Evolutionary conservation across 495 filamentous ascomycete genomes (phyloP).

Genomic region (Astrocystis sublimbata): DNA sequence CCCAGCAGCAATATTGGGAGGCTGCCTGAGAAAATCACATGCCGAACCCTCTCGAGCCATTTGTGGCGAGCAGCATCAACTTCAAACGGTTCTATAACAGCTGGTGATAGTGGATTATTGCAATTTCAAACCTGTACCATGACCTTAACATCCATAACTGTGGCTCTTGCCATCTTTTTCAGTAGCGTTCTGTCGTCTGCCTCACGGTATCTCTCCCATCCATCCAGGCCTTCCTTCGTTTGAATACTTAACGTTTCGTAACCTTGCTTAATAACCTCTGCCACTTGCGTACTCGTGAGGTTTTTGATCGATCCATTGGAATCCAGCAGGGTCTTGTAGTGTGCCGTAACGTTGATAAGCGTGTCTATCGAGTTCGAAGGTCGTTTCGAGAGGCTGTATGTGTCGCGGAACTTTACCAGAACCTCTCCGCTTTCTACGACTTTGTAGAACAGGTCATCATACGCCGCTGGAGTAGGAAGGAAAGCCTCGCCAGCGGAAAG

Average conservation of each 20-base stretch:
- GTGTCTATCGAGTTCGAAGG: conserved; percentile 73
- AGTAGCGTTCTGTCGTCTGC: conserved; percentile 74
- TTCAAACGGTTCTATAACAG: neutral
- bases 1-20: neutral
- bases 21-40: neutral
- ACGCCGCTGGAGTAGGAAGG: conserved; percentile 82
- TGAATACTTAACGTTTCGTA: conserved; percentile 92
- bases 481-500: conserved; percentile 89
- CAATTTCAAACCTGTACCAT: conserved; percentile 39
- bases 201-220: conserved; percentile 75
- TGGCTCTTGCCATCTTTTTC: conserved; percentile 81
- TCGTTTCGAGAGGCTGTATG: conserved; percentile 59
- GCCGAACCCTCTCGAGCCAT: neutral
- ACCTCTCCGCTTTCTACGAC: conserved; percentile 88
- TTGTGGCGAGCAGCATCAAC: neutral
- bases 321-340: conserved; percentile 82
- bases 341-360: conserved; percentile 77
- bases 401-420: conserved; percentile 78
- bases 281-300: conserved; percentile 80
- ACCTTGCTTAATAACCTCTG: conserved; percentile 89
- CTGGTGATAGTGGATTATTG: neutral
- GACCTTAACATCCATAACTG: conserved; percentile 64
- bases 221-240: conserved; percentile 76
- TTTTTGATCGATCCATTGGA: conserved; percentile 59
- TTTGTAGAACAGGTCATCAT: conserved; percentile 98